Conservation (phyloP, 2,329 filamentous ascomycete species). For the Cladosporium sp. region DNA sequence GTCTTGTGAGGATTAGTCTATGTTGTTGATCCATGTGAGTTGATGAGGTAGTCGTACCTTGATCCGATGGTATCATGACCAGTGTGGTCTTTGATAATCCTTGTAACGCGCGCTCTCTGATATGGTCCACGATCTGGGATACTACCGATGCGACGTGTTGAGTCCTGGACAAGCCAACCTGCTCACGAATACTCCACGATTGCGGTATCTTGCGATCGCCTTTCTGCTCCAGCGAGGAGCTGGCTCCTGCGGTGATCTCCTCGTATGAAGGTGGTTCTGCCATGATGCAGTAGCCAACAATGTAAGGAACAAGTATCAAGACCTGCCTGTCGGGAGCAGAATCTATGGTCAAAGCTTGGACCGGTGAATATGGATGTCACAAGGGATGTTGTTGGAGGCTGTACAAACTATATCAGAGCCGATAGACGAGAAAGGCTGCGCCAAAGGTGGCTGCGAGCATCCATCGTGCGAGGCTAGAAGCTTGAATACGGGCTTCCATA, state of each 20-base stretch:
- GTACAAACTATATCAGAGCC: neutral
- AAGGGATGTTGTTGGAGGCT: no score
- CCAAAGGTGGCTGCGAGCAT: neutral
- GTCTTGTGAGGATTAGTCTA: constrained; percentile 13
- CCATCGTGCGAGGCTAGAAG: neutral
- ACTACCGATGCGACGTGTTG: constrained; percentile 30
- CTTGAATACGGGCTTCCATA: neutral
- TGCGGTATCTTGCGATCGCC: constrained; percentile 18
- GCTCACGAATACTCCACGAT: constrained; percentile 26
- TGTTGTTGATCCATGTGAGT: neutral
- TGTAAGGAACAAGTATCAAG: no score
- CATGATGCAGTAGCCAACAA: constrained; percentile 6
- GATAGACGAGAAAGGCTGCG: no score
- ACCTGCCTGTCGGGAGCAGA: no score
- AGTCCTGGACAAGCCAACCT: constrained; percentile 26
- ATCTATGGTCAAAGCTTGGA: no score
- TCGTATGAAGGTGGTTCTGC: constrained; percentile 30
- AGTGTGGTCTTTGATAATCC: constrained; percentile 27
- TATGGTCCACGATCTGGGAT: constrained; percentile 21
- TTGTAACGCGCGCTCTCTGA: constrained; percentile 22
- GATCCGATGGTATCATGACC: constrained; percentile 30
- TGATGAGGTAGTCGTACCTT: constrained; percentile 24
- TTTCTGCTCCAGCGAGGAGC: constrained; percentile 7
- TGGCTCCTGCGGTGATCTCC: constrained; percentile 16
- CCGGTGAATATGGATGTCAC: no score